Conservation (phyloP, 306 rosid species). For the Chamaecrista fasciculata region DNA sequence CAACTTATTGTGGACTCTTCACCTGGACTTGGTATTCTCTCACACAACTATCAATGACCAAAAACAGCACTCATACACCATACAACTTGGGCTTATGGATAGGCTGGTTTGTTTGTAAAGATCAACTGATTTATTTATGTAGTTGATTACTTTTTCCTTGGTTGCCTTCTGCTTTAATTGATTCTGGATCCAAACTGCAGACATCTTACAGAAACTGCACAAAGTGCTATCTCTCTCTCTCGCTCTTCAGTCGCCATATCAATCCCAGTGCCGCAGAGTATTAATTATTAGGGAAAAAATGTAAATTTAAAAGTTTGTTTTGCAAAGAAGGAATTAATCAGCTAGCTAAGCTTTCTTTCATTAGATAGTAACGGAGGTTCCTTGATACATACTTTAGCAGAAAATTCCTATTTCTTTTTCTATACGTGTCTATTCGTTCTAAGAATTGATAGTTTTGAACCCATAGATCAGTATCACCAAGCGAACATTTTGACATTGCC, state of each 20-base stretch:
- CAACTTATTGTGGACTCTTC: constrained; percentile 71
- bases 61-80: constrained; percentile 15
- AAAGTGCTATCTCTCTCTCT: constrained; percentile 36
- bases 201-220: constrained; percentile 78
- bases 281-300: constrained; percentile 9
- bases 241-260: constrained; percentile 60
- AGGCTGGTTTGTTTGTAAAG: constrained; percentile 14
- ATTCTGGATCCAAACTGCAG: constrained; percentile 75
- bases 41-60: constrained; percentile 57
- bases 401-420: not conserved
- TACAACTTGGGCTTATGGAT: constrained; percentile 4
- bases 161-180: constrained; percentile 58
- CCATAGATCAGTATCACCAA: not conserved
- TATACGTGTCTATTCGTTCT: not conserved
- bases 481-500: constrained; percentile 6
- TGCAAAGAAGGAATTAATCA: constrained; percentile 2
- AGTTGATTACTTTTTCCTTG: constrained; percentile 66
- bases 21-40: constrained; percentile 73
- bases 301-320: constrained; percentile 21
- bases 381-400: not conserved
- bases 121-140: constrained; percentile 62
- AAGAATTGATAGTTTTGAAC: not conserved
- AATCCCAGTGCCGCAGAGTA: constrained; percentile 50
- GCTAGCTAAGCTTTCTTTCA: not conserved
- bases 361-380: not conserved